These are phyloP conservation scores for Artemisia argyi DNA, from an alignment of 129 eudicot species.

Conservation along the genomic window DNA sequence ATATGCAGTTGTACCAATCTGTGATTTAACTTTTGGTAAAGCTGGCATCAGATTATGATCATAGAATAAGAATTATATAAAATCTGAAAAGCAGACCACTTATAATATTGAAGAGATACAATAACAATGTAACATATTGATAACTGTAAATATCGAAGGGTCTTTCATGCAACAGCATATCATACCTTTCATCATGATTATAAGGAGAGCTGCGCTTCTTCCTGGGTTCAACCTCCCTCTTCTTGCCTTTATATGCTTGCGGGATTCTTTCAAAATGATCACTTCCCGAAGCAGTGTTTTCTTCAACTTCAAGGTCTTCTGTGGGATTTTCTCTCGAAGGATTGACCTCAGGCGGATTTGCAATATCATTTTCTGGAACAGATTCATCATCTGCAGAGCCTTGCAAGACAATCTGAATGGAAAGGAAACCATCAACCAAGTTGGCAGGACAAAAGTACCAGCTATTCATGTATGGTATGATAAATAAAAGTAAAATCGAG, in stretches of 20 bases:
- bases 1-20: not conserved
- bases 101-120: not conserved
- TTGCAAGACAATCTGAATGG: slow-evolving; percentile 74
- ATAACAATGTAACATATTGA: not conserved
- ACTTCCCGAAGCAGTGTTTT: slow-evolving; percentile 37
- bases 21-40: not conserved
- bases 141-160: too few relatives aligned
- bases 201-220: slow-evolving; percentile 42
- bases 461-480: not conserved
- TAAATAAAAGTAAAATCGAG: not conserved
- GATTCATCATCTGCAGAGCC: slow-evolving; percentile 61
- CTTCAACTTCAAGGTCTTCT: slow-evolving; percentile 49
- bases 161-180: too few relatives aligned
- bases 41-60: not conserved
- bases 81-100: not conserved
- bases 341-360: slow-evolving; percentile 45
- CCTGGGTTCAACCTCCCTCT: slow-evolving; percentile 38
- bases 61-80: too few relatives aligned
- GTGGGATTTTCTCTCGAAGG: slow-evolving; percentile 38
- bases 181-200: slow-evolving; percentile 61
- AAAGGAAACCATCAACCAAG: not conserved
- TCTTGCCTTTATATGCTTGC: slow-evolving; percentile 39
- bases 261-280: slow-evolving; percentile 41
- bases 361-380: slow-evolving; percentile 40
- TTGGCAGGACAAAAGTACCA: not conserved